Percentiles rank a stretch among this genome's conserved stretches.
phyloP scores from a whole-genome alignment of 495 filamentous ascomycete genomes.

The Neurospora pannonica region DNA sequence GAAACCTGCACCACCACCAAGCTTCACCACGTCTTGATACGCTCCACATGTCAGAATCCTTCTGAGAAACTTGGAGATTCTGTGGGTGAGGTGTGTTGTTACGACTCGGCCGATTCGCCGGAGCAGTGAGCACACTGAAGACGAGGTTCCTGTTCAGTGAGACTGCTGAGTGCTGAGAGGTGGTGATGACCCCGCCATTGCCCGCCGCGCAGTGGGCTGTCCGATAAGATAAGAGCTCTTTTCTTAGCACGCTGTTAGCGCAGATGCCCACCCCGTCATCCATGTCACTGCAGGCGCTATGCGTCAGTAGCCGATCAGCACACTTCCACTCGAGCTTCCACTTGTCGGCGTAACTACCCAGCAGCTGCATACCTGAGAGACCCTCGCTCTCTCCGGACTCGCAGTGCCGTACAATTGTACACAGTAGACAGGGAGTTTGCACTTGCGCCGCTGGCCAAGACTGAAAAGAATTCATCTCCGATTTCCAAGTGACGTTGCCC shows the following conservation, averaged over 20 bases:
- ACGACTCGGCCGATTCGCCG: not conserved
- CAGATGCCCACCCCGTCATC: not conserved
- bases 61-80: not conserved
- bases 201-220: not conserved
- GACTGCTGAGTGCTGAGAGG: not conserved
- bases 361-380: not conserved
- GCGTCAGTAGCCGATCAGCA: not conserved
- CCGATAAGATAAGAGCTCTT: constrained; percentile 9
- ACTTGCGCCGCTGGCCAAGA: not conserved
- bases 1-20: not conserved
- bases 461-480: not conserved
- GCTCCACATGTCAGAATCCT: not conserved
- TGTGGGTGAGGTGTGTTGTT: not conserved
- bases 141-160: not conserved
- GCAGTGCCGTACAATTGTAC: not conserved
- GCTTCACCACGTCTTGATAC: not conserved
- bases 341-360: not conserved
- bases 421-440: not conserved
- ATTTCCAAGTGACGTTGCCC: not conserved
- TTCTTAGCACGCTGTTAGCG: not conserved
- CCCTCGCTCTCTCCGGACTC: not conserved
- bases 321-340: not conserved
- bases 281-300: not conserved
- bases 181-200: not conserved
- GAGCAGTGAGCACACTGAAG: not conserved